Percentiles rank a stretch among this genome's conserved stretches.
Evolutionary conservation across 768 basidiomycete genomes (phyloP).

Genomic region (Lentinula aciculospora): DNA sequence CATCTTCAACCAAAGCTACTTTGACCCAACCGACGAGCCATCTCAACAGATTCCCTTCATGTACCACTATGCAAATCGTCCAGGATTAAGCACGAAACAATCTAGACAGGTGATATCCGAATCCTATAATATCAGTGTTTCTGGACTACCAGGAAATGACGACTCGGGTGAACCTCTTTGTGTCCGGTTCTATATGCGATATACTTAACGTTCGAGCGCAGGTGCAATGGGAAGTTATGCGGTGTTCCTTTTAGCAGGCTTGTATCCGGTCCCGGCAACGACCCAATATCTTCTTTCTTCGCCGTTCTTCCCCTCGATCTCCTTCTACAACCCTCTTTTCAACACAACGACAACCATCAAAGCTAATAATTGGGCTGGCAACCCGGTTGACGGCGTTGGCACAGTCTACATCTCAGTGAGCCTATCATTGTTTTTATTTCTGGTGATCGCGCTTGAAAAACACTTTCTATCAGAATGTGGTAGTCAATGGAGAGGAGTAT

Average conservation of each 20-base stretch:
- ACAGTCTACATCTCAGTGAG: slow-evolving; percentile 53
- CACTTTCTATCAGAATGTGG: slow-evolving; percentile 36
- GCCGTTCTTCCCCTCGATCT: slow-evolving; percentile 54
- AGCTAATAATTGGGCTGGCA: slow-evolving; percentile 43
- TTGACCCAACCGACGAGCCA: slow-evolving; percentile 59
- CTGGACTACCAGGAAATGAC: slow-evolving; percentile 62
- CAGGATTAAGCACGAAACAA: slow-evolving; percentile 52
- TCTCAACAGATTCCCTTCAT: slow-evolving; percentile 66
- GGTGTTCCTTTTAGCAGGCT: slow-evolving; percentile 50
- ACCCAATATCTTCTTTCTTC: slow-evolving; percentile 55
- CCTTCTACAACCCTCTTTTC: slow-evolving; percentile 55
- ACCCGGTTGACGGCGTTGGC: slow-evolving; percentile 45
- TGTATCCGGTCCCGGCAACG: slow-evolving; percentile 63
- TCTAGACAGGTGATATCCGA: slow-evolving; percentile 50
- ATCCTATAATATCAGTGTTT: slow-evolving; percentile 49
- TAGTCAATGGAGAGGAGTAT: slow-evolving; percentile 50
- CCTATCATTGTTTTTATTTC: neutral
- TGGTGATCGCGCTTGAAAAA: neutral
- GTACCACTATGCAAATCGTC: slow-evolving; percentile 63
- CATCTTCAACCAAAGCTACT: slow-evolving; percentile 56
- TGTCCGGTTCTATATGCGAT: neutral
- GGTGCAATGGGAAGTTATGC: slow-evolving; percentile 64
- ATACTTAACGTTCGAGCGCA: slow-evolving; percentile 6
- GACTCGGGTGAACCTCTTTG: slow-evolving; percentile 14
- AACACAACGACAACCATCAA: slow-evolving; percentile 53